A percentile compares a stretch with the other conserved stretches of the same genome.
These are phyloP conservation scores for Penicillium arizonense DNA, from an alignment of 495 filamentous ascomycete species.

Conservation along the genomic window DNA sequence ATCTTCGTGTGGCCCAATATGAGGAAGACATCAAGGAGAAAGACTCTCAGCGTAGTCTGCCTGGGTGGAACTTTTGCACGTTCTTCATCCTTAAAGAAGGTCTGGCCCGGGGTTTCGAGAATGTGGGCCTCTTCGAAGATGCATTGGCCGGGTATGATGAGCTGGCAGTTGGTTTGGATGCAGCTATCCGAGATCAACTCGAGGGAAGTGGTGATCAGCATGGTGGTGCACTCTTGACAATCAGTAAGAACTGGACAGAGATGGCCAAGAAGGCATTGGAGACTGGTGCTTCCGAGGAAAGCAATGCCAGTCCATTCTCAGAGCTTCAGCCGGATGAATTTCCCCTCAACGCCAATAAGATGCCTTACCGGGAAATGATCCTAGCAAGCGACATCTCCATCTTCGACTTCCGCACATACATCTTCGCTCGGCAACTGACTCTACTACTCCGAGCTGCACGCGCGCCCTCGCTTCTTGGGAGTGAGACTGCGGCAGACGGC, in stretches of 20 bases:
- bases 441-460: conserved; percentile 82
- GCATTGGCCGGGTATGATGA: conserved; percentile 92
- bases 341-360: conserved; percentile 70
- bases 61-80: conserved; percentile 99
- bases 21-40: conserved; percentile 96
- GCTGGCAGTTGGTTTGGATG: conserved; percentile 79
- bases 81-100: conserved; percentile 98
- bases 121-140: conserved; percentile 93
- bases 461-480: conserved; percentile 35
- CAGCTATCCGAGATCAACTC: conserved; percentile 73
- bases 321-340: conserved; percentile 36
- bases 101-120: conserved; percentile 89
- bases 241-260: conserved; percentile 68
- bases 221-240: conserved; percentile 62
- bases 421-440: conserved; percentile 86
- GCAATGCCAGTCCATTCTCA: conserved; percentile 18
- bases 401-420: conserved; percentile 93
- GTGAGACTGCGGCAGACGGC: conserved; percentile 11
- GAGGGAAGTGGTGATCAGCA: conserved; percentile 54
- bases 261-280: conserved; percentile 50
- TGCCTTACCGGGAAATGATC: conserved; percentile 89
- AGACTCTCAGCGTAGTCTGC: conserved; percentile 81
- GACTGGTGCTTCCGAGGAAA: conserved; percentile 2
- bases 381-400: conserved; percentile 95
- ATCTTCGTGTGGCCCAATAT: conserved; percentile 87